phyloP scores from a whole-genome alignment of 2,329 filamentous ascomycete genomes.

The Mollisiaceae sp. region DNA sequence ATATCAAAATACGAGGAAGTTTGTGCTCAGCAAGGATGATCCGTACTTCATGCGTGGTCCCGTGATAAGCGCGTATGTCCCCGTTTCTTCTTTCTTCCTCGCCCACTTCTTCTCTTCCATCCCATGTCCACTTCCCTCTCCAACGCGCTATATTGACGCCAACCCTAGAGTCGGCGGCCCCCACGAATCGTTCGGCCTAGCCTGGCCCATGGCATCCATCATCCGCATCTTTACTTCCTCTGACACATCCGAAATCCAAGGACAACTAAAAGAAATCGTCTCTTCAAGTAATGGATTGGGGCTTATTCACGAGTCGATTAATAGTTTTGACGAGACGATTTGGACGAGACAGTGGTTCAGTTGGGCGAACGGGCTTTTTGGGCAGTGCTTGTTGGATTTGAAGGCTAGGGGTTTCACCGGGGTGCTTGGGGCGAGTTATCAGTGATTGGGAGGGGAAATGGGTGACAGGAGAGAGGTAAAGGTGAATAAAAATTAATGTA shows the following conservation, averaged over 20 bases:
- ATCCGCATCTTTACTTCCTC: slow-evolving; percentile 56
- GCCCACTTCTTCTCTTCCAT: too few species aligned
- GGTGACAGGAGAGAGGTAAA: background rate
- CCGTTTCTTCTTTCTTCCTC: background rate
- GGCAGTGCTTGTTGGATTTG: slow-evolving; percentile 79
- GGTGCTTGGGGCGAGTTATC: slow-evolving; percentile 58
- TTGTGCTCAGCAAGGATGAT: slow-evolving; percentile 77
- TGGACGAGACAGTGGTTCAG: slow-evolving; percentile 67
- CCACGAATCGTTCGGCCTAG: slow-evolving; percentile 62
- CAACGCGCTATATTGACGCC: background rate
- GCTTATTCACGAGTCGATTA: slow-evolving; percentile 55
- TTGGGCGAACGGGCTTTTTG: slow-evolving; percentile 89
- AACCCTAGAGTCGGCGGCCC: slow-evolving; percentile 68
- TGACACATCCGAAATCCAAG: slow-evolving; percentile 43
- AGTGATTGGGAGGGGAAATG: slow-evolving; percentile 38
- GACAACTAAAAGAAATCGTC: slow-evolving; percentile 36
- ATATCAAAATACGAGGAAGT: slow-evolving; percentile 80
- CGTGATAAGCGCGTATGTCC: slow-evolving; percentile 60
- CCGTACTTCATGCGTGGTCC: slow-evolving; percentile 69
- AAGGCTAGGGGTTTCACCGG: slow-evolving; percentile 70
- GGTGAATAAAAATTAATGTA: background rate
- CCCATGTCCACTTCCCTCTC: too few species aligned
- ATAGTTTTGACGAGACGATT: slow-evolving; percentile 47
- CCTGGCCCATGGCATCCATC: slow-evolving; percentile 63
- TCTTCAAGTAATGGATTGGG: slow-evolving; percentile 43